Evolutionary conservation across 345 rosid genomes (phyloP).

Genomic region (Lepidium aucheri): DNA sequence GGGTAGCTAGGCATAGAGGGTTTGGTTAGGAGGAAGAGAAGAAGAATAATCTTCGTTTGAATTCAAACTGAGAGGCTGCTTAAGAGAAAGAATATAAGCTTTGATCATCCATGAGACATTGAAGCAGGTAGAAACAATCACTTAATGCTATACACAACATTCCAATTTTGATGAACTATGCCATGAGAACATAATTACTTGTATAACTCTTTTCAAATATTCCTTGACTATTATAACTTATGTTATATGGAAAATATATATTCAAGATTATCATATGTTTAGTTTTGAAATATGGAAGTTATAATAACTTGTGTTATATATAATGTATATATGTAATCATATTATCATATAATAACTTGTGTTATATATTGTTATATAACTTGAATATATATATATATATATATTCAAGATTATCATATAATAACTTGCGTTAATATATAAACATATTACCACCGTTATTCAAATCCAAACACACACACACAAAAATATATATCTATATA

Average conservation of each 20-base stretch:
- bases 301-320: no score
- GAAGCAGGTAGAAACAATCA: conserved; percentile 29
- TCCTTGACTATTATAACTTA: not conserved
- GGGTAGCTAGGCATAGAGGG: not conserved
- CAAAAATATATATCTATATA: no score
- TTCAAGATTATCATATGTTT: not conserved
- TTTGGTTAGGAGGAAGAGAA: not conserved
- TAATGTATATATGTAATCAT: no score
- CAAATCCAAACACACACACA: no score
- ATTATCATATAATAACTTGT: no score
- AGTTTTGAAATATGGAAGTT: not conserved
- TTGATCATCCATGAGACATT: conserved; percentile 19
- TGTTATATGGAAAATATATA: not conserved
- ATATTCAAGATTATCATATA: no score
- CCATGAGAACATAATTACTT: conserved; percentile 29
- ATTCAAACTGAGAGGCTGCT: conserved; percentile 13
- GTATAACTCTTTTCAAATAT: not conserved
- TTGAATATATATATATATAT: no score
- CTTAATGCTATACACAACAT: conserved; percentile 18
- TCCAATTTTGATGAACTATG: conserved; percentile 33
- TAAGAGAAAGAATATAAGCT: conserved; percentile 7
- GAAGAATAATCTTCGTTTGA: conserved; percentile 11
- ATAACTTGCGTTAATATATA: no score
- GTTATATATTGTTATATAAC: no score
- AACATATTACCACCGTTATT: no score